Conservation (phyloP, 768 basidiomycete genomes). For the Dioszegia aurantiaca region DNA sequence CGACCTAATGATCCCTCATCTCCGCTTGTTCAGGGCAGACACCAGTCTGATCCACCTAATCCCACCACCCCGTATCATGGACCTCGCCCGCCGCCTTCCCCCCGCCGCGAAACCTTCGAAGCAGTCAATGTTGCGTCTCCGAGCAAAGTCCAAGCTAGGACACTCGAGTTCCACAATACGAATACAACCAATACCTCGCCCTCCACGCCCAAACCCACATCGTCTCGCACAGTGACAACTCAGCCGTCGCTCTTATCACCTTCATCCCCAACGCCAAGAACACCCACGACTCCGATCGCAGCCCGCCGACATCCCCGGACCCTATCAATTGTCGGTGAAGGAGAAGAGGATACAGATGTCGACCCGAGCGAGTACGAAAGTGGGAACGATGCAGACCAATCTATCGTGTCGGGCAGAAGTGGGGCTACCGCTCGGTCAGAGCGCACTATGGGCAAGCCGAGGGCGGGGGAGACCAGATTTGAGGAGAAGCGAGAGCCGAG, state of each 20-base stretch:
- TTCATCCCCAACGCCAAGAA: neutral
- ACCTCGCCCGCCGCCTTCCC: no score
- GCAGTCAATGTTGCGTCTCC: neutral
- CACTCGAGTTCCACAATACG: neutral
- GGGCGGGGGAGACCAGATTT: neutral
- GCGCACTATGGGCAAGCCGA: neutral
- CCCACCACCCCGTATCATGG: neutral
- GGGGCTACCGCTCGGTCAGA: neutral
- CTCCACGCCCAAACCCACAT: neutral
- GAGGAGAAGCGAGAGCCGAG: slow-evolving; percentile 1
- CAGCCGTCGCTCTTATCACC: no score
- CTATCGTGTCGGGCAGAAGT: neutral
- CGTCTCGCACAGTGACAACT: neutral
- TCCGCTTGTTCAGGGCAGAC: neutral
- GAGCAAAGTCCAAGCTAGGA: neutral
- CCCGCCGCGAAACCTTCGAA: no score
- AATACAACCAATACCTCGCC: neutral
- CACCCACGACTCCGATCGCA: neutral
- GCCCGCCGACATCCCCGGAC: neutral
- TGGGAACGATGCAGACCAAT: slow-evolving; percentile 14
- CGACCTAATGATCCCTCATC: slow-evolving; percentile 5
- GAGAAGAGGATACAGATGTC: neutral
- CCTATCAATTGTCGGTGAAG: slow-evolving; percentile 8
- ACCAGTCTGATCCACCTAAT: slow-evolving; percentile 2
- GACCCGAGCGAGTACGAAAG: neutral